Evolutionary conservation across 139 green algal genomes (phyloP).

Genomic region (Picochlorum sp.): DNA sequence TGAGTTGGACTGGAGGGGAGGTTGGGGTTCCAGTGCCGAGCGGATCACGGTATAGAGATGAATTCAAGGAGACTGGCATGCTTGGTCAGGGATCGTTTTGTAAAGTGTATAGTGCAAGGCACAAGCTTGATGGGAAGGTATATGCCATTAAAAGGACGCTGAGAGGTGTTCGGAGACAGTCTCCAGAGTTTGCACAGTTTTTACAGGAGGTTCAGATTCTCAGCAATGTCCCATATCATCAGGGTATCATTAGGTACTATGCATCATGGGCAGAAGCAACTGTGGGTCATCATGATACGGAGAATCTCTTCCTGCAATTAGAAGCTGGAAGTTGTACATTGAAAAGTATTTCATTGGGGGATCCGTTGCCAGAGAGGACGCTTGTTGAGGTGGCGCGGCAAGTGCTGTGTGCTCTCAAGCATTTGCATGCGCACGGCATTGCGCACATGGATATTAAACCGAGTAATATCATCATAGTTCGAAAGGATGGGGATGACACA

Average conservation of each 20-base stretch:
- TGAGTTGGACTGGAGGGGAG: background rate
- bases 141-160: constrained; percentile 84
- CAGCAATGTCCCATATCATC: constrained; percentile 57
- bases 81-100: constrained; percentile 69
- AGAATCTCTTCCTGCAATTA: constrained; percentile 82
- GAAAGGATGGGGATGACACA: background rate
- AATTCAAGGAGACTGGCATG: constrained; percentile 54
- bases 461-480: constrained; percentile 77
- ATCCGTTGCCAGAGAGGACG: constrained; percentile 46
- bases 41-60: constrained; percentile 23
- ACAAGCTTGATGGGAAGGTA: constrained; percentile 66
- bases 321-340: constrained; percentile 61
- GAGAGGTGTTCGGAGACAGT: constrained; percentile 36
- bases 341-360: constrained; percentile 6
- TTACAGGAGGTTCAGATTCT: constrained; percentile 77
- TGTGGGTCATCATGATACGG: constrained; percentile 19
- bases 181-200: constrained; percentile 22
- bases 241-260: constrained; percentile 79
- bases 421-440: constrained; percentile 70
- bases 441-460: constrained; percentile 94
- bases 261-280: constrained; percentile 64
- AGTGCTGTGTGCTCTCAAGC: constrained; percentile 56
- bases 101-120: constrained; percentile 58
- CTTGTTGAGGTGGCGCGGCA: constrained; percentile 66
- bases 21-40: constrained; percentile 4